Evolutionary conservation across 1,284 basidiomycete species (phyloP).

Genomic region (Ceratobasidium sp.): DNA sequence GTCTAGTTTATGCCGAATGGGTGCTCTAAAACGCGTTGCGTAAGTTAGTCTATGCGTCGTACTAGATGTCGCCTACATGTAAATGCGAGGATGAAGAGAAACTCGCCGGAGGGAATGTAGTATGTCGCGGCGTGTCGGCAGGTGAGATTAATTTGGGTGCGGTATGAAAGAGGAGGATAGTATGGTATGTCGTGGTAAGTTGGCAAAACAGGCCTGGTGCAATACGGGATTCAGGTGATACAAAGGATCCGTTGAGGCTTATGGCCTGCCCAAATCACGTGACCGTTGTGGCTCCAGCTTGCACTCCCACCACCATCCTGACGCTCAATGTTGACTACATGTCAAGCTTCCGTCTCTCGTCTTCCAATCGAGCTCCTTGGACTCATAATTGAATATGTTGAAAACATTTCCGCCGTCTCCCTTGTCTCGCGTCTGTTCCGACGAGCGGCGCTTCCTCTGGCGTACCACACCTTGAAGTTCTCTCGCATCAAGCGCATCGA

Average conservation of each 20-base stretch:
- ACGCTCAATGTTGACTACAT: too few relatives aligned
- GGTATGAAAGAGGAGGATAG: slow-evolving; percentile 54
- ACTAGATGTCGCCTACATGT: slow-evolving; percentile 63
- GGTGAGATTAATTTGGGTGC: slow-evolving; percentile 48
- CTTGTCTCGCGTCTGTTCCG: neutral
- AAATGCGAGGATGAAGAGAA: slow-evolving; percentile 59
- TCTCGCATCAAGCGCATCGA: neutral
- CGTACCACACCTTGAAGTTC: neutral
- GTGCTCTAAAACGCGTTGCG: slow-evolving; percentile 50
- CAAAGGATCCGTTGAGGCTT: slow-evolving; percentile 46
- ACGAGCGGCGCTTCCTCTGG: neutral
- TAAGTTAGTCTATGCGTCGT: slow-evolving; percentile 53
- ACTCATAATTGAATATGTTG: neutral
- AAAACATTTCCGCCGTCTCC: neutral
- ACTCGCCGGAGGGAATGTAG: slow-evolving; percentile 53
- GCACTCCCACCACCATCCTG: too few relatives aligned
- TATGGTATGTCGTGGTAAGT: slow-evolving; percentile 53
- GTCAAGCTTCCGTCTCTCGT: too few relatives aligned
- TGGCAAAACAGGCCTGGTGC: slow-evolving; percentile 65
- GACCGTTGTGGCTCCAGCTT: too few relatives aligned
- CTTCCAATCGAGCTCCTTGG: neutral
- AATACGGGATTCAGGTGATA: slow-evolving; percentile 63
- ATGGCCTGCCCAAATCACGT: too few relatives aligned
- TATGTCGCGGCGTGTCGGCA: slow-evolving; percentile 50
- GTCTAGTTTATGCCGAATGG: neutral